Conservation (phyloP, 2,329 filamentous ascomycete species). For the Cercospora sp. region DNA sequence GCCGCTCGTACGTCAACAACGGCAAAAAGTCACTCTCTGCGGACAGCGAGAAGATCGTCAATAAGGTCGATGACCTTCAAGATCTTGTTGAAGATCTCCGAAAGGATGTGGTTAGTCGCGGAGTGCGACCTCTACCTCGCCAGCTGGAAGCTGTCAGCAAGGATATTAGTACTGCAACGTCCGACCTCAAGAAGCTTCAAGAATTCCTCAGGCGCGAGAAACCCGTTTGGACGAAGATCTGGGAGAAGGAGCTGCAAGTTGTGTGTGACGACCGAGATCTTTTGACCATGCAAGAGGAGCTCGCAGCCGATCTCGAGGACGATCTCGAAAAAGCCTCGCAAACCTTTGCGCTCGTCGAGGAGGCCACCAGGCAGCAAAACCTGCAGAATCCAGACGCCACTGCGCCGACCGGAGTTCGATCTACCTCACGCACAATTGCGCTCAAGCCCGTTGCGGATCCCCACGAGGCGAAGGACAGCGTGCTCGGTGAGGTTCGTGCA, state of each 20-base stretch:
- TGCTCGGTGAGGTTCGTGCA: slow-evolving; percentile 89
- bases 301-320: slow-evolving; percentile 87
- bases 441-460: slow-evolving; percentile 64
- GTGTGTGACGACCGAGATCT: slow-evolving; percentile 95
- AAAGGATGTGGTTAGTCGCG: slow-evolving; percentile 92
- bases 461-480: slow-evolving; percentile 80
- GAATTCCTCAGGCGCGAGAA: slow-evolving; percentile 90
- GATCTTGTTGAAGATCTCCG: slow-evolving; percentile 94
- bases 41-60: slow-evolving; percentile 88
- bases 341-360: slow-evolving; percentile 92
- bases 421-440: slow-evolving; percentile 34
- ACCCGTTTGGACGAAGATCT: slow-evolving; percentile 97
- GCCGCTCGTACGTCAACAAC: slow-evolving; percentile 77
- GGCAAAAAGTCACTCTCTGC: slow-evolving; percentile 84
- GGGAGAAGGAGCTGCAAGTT: slow-evolving; percentile 95
- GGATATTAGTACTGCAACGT: slow-evolving; percentile 76
- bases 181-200: slow-evolving; percentile 91
- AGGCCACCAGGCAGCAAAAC: slow-evolving; percentile 95
- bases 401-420: slow-evolving; percentile 38
- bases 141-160: slow-evolving; percentile 88
- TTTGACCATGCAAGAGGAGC: slow-evolving; percentile 92
- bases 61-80: slow-evolving; percentile 93
- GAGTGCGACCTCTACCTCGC: slow-evolving; percentile 84
- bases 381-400: slow-evolving; percentile 60
- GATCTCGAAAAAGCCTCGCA: slow-evolving; percentile 92